Conservation (phyloP, 306 rosid species). For the Cicer pinnatifidum region DNA sequence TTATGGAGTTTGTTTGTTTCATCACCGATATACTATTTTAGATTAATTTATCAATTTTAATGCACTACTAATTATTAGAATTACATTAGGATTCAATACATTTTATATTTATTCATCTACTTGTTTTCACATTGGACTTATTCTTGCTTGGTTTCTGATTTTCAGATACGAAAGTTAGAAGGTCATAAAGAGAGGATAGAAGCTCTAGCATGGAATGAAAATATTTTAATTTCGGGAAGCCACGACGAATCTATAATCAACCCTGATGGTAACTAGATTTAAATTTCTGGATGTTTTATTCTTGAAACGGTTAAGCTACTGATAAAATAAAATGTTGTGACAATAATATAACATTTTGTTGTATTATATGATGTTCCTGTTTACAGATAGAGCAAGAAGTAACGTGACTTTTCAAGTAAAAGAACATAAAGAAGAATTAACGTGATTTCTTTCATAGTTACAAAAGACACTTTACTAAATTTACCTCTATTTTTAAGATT, state of each 20-base stretch:
- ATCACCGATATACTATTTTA: no score
- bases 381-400: constrained; percentile 60
- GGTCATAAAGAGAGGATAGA: constrained; percentile 65
- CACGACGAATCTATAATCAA: constrained; percentile 70
- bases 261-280: constrained; percentile 59
- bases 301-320: neutral
- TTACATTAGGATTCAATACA: no score
- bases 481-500: no score
- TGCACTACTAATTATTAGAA: no score
- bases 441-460: no score
- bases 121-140: no score
- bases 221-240: constrained; percentile 75
- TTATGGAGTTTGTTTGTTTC: no score
- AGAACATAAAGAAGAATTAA: constrained; percentile 51
- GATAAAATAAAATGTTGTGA: neutral
- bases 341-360: neutral
- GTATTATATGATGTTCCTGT: constrained; percentile 6
- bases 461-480: no score
- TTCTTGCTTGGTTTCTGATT: no score
- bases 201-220: constrained; percentile 63
- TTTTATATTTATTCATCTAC: no score
- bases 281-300: neutral
- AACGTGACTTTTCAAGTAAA: constrained; percentile 50
- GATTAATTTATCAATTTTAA: no score
- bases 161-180: constrained; percentile 42